Base-by-base conservation (phyloP, 208 protist species). In the Trypanosoma boissoni region DNA sequence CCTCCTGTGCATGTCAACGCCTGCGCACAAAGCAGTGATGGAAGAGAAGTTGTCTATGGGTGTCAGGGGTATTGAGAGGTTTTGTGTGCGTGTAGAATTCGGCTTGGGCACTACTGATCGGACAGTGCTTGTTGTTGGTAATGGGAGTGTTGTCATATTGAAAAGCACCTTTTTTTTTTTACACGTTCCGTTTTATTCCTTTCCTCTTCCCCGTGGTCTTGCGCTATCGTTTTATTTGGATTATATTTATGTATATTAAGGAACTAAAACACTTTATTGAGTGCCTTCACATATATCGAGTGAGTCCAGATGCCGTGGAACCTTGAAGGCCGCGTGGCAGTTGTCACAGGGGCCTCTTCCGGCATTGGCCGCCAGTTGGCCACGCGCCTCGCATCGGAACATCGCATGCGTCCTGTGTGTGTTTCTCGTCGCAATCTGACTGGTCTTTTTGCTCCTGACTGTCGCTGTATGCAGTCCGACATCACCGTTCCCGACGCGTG, bases 301-400 rank as follows among this genome's bases (percentile, higher is more conserved):
- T 26, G 39, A 43, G 21, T 75, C 78, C 12, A 16, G n/a, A 76
- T 76, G 86, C 69, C 69, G 34, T 89, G 83, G 83, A 59, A 72
- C 39, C 68, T 89, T 21, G 44, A 64, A 28, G 82, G 79, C 1
- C 78, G 76, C 26, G 77, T 92, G 0, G 88, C 58, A 24, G 78
- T 95, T 23, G 58, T 95, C 32, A 82, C 76, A 6, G 88, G 88
- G 0, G 83, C 83, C 16, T 87, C 81, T 14, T 88, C 72, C 37
- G 78, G 78, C 2, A 64, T 95, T 34, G 88, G 88, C 27, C 57
- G 52, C 10, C 64, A 58, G n/a, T 60, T 95, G 32, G 63, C 68
- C 7, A 26, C 59, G 24, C 64, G 82, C 1, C 54, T 95, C 18
- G 72, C 74, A 9, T 41, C 39, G 0, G 51, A 77, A 37, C 81